These are phyloP conservation scores for Capronia coronata DNA, from an alignment of 2,329 filamentous ascomycete species.

Conservation along the genomic window DNA sequence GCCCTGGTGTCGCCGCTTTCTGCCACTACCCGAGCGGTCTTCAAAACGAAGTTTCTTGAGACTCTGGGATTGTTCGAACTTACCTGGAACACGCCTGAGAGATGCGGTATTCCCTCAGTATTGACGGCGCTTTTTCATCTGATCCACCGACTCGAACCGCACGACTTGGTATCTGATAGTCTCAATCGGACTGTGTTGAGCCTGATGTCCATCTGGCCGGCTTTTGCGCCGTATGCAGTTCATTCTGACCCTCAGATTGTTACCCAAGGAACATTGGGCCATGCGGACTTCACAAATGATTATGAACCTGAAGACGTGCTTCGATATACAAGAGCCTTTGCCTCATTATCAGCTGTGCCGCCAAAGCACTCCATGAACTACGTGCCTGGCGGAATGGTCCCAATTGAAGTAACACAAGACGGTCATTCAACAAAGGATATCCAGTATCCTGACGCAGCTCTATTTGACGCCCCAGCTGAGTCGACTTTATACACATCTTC, in stretches of 20 bases:
- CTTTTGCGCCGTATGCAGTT: neutral
- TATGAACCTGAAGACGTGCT: neutral
- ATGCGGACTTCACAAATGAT: no score
- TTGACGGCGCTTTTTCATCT: conserved; percentile 5
- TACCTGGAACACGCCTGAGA: conserved; percentile 10
- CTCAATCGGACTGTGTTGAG: neutral
- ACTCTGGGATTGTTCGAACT: conserved; percentile 10
- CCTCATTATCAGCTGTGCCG: neutral
- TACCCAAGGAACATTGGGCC: no score
- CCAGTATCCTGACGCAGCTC: neutral
- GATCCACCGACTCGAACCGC: neutral
- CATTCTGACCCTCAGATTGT: neutral
- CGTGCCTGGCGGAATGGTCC: neutral
- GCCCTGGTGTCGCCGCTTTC: neutral
- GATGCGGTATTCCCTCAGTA: conserved; percentile 16
- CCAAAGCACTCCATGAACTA: neutral
- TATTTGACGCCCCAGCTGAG: neutral
- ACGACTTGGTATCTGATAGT: neutral
- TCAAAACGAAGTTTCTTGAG: conserved; percentile 5
- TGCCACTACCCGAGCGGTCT: neutral
- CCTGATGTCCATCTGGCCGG: conserved; percentile 11
- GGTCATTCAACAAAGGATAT: neutral
- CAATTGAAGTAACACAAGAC: neutral
- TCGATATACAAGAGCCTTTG: neutral
- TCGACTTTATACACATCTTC: neutral